A percentile compares a stretch with the other conserved stretches of the same genome.
These are phyloP conservation scores for Coemansia sp. DNA, from an alignment of 192 early-diverging fungal genomes.

Conservation along the genomic window DNA sequence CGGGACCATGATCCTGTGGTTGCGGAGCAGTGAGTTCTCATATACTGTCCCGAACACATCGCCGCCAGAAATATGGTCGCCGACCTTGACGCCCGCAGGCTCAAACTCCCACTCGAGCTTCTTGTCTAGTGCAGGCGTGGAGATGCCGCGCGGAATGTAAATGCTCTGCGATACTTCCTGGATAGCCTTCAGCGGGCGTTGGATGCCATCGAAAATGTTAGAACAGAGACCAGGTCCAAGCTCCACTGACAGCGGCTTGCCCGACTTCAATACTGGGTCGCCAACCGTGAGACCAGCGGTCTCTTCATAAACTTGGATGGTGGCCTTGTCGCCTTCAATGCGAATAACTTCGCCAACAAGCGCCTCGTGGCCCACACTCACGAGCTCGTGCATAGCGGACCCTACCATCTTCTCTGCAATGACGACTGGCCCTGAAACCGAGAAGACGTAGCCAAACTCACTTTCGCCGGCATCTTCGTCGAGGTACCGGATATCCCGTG, in stretches of 20 bases:
- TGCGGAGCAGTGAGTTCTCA: conserved; percentile 91
- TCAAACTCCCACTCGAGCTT: conserved; percentile 91
- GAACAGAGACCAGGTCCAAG: conserved; percentile 89
- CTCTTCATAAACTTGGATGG: conserved; percentile 99
- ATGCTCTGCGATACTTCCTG: conserved; percentile 92
- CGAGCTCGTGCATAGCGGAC: conserved; percentile 97
- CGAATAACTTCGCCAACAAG: conserved; percentile 99
- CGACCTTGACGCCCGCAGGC: conserved; percentile 84
- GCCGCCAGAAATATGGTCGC: conserved; percentile 98
- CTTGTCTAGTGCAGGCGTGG: conserved; percentile 96
- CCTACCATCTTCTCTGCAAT: conserved; percentile 98
- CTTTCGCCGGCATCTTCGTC: conserved; percentile 83
- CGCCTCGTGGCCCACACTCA: conserved; percentile 97
- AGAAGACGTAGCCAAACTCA: conserved; percentile 89
- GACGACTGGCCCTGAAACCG: conserved; percentile 99
- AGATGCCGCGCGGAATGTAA: conserved; percentile 98
- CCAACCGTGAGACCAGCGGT: conserved; percentile 98
- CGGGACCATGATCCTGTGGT: conserved; percentile 92
- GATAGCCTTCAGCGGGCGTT: conserved; percentile 95
- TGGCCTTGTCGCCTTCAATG: conserved; percentile 99
- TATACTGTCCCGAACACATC: conserved; percentile 93
- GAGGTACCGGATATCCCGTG: conserved; percentile 78
- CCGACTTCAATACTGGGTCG: conserved; percentile 96
- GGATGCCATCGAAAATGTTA: conserved; percentile 99
- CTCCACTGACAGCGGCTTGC: conserved; percentile 97